Evolutionary conservation across 345 rosid genomes (phyloP).

Genomic region (Theobroma cacao): DNA sequence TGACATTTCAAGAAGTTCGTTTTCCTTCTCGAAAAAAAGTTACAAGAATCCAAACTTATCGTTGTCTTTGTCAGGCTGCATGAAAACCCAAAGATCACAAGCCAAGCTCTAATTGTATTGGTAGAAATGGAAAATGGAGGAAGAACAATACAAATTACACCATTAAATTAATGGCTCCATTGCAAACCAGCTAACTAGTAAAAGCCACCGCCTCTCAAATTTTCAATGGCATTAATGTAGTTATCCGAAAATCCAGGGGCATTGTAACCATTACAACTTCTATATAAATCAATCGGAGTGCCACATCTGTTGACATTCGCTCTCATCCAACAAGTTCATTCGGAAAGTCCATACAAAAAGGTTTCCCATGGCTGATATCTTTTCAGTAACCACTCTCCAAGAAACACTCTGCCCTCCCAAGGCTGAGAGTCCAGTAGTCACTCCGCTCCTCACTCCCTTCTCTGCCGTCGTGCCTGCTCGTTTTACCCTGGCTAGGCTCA

Average conservation of each 20-base stretch:
- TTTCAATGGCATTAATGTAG: neutral
- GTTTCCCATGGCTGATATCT: neutral
- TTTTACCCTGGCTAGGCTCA: slow-evolving; percentile 14
- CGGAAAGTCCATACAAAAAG: neutral
- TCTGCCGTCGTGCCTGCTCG: slow-evolving; percentile 31
- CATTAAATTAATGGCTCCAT: too few relatives aligned
- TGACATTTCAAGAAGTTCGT: too few relatives aligned
- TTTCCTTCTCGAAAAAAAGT: too few relatives aligned
- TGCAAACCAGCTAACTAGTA: too few relatives aligned
- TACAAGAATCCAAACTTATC: too few relatives aligned
- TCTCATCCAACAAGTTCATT: neutral
- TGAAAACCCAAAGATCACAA: too few relatives aligned
- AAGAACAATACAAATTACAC: too few relatives aligned
- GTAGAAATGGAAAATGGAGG: too few relatives aligned
- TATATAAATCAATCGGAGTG: slow-evolving; percentile 7
- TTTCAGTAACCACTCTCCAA: neutral
- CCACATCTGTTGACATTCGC: neutral
- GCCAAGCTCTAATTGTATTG: too few relatives aligned
- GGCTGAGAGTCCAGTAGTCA: neutral
- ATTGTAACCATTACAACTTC: neutral
- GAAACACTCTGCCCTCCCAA: slow-evolving; percentile 4
- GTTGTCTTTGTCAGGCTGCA: too few relatives aligned
- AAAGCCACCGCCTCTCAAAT: too few relatives aligned
- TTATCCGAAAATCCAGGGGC: neutral
- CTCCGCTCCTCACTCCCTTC: slow-evolving; percentile 26